Evolutionary conservation across 1,284 basidiomycete genomes (phyloP), one percentile per base, ranked within the genome.

Genomic region (Mycena citricolor): DNA sequence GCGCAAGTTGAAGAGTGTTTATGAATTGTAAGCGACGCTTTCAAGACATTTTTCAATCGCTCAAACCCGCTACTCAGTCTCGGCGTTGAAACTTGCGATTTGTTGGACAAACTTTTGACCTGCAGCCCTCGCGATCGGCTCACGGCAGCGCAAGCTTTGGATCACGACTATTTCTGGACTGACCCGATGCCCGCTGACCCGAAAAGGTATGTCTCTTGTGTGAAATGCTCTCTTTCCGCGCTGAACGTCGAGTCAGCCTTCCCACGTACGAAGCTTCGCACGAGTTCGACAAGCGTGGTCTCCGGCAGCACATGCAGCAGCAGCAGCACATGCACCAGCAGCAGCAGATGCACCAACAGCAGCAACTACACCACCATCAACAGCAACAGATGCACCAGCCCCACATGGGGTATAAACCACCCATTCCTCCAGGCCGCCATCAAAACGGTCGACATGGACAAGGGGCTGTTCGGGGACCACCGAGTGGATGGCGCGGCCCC

Each of bases 111-210:
- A 66, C 71, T 99, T 35, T 68, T 99, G 40, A 83, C 82, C 5
- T 94, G 94, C 64, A 91, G 98, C 64, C 95, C 97, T 35, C 82
- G 86, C 60, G 86, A 94, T 56, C 79, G 95, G 26, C 80, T 97
- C 49, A 97, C 95, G 8, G 97, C 97, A 8, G 67, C 81, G 17
- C 81, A 94, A 58, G 90, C 90, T 4, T 79, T 95, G 53, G 82
- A 86, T 51, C 93, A 97, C 60, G 83, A 92, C 39, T 97, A 95
- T 68, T 97, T 97, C 66, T 94, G 90, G 88, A 85, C 81, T 1
- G 83, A 89, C 52, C 90, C 91, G 0, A 57, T 90, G 22, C 85
- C 90, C 12, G 89, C 88, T n/a, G 85, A 88, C 65, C 83, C 88
- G 0, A 86, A 83, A 62, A 78, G 78, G 90, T 91, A 54, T 54